These are phyloP conservation scores for Ceraceosorus bombacis DNA, from an alignment of 1,284 basidiomycete species.

Conservation along the genomic window DNA sequence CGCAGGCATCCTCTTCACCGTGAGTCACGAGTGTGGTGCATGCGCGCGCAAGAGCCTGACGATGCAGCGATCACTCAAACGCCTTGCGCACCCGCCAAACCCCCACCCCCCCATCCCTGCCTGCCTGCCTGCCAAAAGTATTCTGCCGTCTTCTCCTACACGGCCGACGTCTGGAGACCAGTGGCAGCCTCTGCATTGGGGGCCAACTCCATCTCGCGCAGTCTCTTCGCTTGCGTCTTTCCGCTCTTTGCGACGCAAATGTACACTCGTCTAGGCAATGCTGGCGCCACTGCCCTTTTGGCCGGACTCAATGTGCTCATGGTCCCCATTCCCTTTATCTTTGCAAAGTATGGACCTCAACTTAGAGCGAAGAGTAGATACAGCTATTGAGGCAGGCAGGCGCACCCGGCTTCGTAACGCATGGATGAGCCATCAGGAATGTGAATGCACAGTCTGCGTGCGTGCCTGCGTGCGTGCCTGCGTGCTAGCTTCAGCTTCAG, in stretches of 20 bases:
- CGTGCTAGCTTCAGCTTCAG: too few species aligned
- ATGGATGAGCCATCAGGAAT: too few species aligned
- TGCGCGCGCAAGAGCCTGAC: too few species aligned
- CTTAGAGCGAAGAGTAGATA: slow-evolving; percentile 13
- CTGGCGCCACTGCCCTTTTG: slow-evolving; percentile 15
- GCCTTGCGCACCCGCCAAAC: too few species aligned
- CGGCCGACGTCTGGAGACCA: slow-evolving; percentile 7
- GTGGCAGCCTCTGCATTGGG: slow-evolving; percentile 23
- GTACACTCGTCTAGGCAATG: slow-evolving; percentile 12
- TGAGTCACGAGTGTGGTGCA: too few species aligned
- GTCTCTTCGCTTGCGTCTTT: slow-evolving; percentile 12
- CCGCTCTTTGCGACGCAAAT: slow-evolving; percentile 20
- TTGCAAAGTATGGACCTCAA: slow-evolving; percentile 16
- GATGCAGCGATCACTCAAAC: too few species aligned
- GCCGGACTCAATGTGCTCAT: slow-evolving; percentile 18
- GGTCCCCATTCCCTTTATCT: slow-evolving; percentile 19
- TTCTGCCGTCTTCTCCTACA: slow-evolving; percentile 17
- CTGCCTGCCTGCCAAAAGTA: too few species aligned
- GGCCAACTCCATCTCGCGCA: slow-evolving; percentile 12
- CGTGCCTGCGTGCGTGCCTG: too few species aligned
- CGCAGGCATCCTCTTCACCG: slow-evolving; percentile 56
- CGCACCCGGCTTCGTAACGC: too few species aligned
- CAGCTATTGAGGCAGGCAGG: too few species aligned
- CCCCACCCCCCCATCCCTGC: too few species aligned
- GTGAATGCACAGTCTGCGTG: too few species aligned